Evolutionary conservation across 2,329 filamentous ascomycete genomes (phyloP).

Genomic region (Hyphodiscus sp.): DNA sequence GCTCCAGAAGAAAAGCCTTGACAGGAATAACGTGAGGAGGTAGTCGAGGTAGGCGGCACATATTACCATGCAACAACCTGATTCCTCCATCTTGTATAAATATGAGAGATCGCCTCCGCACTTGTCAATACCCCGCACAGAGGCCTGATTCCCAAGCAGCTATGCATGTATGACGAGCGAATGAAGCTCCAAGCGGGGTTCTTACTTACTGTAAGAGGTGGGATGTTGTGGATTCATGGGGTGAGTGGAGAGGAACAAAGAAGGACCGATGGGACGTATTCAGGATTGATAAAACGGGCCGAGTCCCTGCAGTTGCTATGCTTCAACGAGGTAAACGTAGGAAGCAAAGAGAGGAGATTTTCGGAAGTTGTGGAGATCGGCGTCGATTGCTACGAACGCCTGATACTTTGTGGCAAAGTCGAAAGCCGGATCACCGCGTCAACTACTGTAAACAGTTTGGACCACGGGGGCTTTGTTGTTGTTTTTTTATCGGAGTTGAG

Average conservation of each 20-base stretch:
- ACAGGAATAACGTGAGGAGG: background rate
- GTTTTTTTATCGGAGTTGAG: no score
- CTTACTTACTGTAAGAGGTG: no score
- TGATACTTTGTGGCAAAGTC: no score
- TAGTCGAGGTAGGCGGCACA: background rate
- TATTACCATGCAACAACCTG: background rate
- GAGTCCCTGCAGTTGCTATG: background rate
- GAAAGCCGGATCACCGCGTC: no score
- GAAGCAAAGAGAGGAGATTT: background rate
- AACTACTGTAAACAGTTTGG: no score
- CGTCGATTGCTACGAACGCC: no score
- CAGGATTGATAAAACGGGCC: background rate
- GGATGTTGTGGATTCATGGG: no score
- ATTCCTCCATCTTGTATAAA: background rate
- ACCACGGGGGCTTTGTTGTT: no score
- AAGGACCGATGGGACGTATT: background rate
- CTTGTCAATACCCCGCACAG: background rate
- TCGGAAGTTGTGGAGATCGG: background rate
- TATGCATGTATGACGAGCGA: no score
- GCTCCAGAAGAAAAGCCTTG: background rate
- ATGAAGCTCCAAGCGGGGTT: no score
- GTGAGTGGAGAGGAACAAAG: no score
- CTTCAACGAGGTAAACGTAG: background rate
- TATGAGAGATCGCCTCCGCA: background rate
- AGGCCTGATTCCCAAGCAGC: no score